Evolutionary conservation across 2,329 filamentous ascomycete genomes (phyloP), one percentile per base, ranked within the genome.

Genomic region (Diplodia seriata): DNA sequence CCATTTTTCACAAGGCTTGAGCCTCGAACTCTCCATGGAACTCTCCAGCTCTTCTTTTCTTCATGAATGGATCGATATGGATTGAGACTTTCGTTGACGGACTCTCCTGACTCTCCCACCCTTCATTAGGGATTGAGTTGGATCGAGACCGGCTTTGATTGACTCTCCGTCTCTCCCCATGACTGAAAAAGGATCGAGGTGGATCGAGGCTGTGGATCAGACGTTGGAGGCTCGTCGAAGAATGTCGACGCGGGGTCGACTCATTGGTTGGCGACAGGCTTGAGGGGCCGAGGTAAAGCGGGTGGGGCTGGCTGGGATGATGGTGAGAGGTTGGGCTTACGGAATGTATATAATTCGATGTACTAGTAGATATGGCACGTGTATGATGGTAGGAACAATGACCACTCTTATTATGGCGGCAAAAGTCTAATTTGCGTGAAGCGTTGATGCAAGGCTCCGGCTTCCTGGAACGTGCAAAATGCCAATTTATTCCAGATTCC

Each of bases 131-230:
- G 53, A 36, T 36, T 11, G 53, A 55, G 53, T 33, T 3, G 53
- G 53, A 36, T 55, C 18, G 53, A 55, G 53, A 55, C 53, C 11
- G 50, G 23, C 26, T 53, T 53, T 20, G 31, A 33, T 36, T 31
- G 40, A 20, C 29, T 62, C 40, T 62, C 57, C 20, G 26, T 62
- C 47, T 62, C 57, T 62, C 40, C 18, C 15, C 26, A 33, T 20
- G 18, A 5, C 15, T 33, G 40, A 33, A 23, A 20, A 23, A 33
- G 40, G 57, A 62, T 62, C 18, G 40, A 62, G 26, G 40, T 31
- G 40, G 57, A 62, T 62, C 11, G 57, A 62, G 57, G 18, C 26
- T 23, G 40, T 62, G 57, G 57, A 62, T 62, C 4, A 36, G 57
- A 62, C 18, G 29, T 62, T 18, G 40, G 29, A 33, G 40, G 36